phyloP scores from a whole-genome alignment of 208 protist genomes.

The Leishmania tarentolae region DNA sequence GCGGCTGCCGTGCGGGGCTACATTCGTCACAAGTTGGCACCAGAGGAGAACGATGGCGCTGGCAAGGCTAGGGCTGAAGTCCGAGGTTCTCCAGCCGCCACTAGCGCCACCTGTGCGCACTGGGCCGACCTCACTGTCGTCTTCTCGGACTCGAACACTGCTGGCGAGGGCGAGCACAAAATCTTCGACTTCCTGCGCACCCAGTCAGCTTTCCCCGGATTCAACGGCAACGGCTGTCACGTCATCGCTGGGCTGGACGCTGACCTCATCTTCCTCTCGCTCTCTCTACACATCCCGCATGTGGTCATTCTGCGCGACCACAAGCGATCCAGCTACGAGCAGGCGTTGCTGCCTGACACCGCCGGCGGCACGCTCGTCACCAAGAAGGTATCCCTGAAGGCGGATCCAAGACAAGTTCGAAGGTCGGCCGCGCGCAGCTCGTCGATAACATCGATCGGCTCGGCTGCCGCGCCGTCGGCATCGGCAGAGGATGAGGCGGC shows the following conservation, averaged over 20 bases:
- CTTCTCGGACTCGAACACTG: conserved; percentile 94
- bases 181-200: conserved; percentile 89
- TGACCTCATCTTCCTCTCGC: conserved; percentile 98
- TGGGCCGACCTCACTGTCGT: conserved; percentile 90
- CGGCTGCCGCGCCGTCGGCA: background rate
- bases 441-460: conserved; percentile 9
- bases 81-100: conserved; percentile 8
- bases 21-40: conserved; percentile 72
- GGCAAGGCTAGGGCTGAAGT: background rate
- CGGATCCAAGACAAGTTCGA: background rate
- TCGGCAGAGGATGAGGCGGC: background rate
- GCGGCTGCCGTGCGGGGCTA: conserved; percentile 62
- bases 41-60: background rate
- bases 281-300: conserved; percentile 94
- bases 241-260: conserved; percentile 98
- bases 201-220: conserved; percentile 74
- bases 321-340: conserved; percentile 36
- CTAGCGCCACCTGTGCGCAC: conserved; percentile 12
- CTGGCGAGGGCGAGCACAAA: conserved; percentile 98
- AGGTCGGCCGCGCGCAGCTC: background rate
- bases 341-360: conserved; percentile 21
- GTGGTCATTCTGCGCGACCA: conserved; percentile 93
- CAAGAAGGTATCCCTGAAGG: background rate
- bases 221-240: conserved; percentile 86
- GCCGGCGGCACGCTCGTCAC: conserved; percentile 16